Evolutionary conservation across 1,139 yeast genomes (phyloP).

Genomic region (Maudiozyma humilis): DNA sequence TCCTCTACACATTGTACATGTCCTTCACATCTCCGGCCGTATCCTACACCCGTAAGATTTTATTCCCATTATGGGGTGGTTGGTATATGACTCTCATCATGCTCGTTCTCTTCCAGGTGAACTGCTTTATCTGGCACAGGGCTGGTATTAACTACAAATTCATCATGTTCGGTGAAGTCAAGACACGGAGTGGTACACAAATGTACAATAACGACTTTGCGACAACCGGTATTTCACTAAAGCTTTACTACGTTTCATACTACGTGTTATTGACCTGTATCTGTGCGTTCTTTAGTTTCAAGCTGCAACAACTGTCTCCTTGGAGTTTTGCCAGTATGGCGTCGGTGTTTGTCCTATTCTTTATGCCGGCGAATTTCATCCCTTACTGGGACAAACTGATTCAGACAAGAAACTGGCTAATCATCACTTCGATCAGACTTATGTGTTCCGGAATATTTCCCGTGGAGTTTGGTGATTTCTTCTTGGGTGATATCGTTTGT

Average conservation of each 20-base stretch:
- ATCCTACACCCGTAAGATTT: slow-evolving; percentile 38
- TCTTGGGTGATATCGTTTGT: slow-evolving; percentile 82
- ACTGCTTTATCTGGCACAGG: slow-evolving; percentile 63
- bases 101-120: slow-evolving; percentile 54
- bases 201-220: slow-evolving; percentile 32
- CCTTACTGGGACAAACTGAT: slow-evolving; percentile 30
- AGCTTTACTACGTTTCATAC: slow-evolving; percentile 50
- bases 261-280: slow-evolving; percentile 50
- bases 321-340: slow-evolving; percentile 60
- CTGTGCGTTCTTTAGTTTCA: slow-evolving; percentile 68
- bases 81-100: slow-evolving; percentile 59
- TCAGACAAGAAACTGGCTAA: slow-evolving; percentile 52
- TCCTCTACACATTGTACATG: slow-evolving; percentile 30
- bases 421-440: slow-evolving; percentile 63
- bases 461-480: slow-evolving; percentile 90
- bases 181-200: slow-evolving; percentile 49
- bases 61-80: slow-evolving; percentile 90
- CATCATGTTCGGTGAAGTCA: slow-evolving; percentile 68
- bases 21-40: slow-evolving; percentile 28
- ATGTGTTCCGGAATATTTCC: slow-evolving; percentile 80
- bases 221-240: slow-evolving; percentile 29
- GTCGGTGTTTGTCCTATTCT: slow-evolving; percentile 41
- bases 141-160: slow-evolving; percentile 82
- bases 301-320: slow-evolving; percentile 71
- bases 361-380: slow-evolving; percentile 40